Percentiles rank a stretch among this genome's conserved stretches.
Evolutionary conservation across 805 yeast genomes (phyloP).

Genomic region (Cyberlindnera misumaiensis): DNA sequence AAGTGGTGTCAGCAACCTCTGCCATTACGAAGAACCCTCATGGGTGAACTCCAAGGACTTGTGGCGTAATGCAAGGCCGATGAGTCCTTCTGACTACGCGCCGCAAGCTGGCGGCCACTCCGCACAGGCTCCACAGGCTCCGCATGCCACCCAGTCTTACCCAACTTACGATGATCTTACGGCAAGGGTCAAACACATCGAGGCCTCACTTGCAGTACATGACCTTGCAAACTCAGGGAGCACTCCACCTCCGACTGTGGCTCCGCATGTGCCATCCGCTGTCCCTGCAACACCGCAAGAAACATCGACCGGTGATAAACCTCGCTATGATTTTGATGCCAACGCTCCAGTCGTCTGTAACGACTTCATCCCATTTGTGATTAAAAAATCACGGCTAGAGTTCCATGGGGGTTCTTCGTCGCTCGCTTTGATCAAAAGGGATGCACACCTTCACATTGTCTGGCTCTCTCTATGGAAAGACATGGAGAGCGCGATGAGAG

Average conservation of each 20-base stretch:
- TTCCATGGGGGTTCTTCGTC: conserved; percentile 50
- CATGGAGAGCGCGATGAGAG: conserved; percentile 6
- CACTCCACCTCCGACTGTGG: background rate
- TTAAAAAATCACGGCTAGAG: conserved; percentile 33
- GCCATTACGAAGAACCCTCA: conserved; percentile 49
- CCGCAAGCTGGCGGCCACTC: too few species aligned
- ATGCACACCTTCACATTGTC: conserved; percentile 31
- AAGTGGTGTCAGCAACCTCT: conserved; percentile 49
- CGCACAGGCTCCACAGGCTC: too few species aligned
- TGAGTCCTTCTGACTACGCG: conserved; percentile 4
- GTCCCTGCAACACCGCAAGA: background rate
- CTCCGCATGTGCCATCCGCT: background rate
- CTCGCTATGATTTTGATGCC: conserved; percentile 15
- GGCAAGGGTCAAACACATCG: conserved; percentile 39
- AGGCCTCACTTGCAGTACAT: conserved; percentile 35
- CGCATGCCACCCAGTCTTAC: background rate
- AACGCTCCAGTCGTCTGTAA: conserved; percentile 36
- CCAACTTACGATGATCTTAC: conserved; percentile 27
- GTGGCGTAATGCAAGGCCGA: conserved; percentile 28
- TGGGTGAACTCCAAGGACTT: conserved; percentile 49
- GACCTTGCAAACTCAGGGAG: conserved; percentile 19
- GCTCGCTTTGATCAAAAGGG: conserved; percentile 41
- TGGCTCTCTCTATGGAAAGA: conserved; percentile 25
- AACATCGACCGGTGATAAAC: background rate
- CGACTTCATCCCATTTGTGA: conserved; percentile 37